Percentiles rank a stretch among this genome's conserved stretches.
phyloP scores from a whole-genome alignment of 176 grass and related monocot genomes.

The Aegilops speltoides region DNA sequence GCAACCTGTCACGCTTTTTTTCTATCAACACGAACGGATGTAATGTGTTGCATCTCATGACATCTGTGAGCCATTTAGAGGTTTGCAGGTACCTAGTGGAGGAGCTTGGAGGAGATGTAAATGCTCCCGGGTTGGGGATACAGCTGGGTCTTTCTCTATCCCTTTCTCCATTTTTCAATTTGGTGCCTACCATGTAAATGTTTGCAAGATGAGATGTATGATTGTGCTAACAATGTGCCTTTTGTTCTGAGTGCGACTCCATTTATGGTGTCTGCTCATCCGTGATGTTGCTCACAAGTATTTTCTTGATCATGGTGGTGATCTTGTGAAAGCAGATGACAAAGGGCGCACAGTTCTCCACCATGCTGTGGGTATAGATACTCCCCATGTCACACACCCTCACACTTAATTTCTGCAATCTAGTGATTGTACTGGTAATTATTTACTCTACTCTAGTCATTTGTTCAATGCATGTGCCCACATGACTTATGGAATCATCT shows the following conservation, averaged over 20 bases:
- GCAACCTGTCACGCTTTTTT: not conserved
- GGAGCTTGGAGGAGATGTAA: slow-evolving; percentile 27
- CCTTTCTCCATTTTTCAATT: not conserved
- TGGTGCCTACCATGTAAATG: not conserved
- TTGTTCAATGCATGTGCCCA: not conserved
- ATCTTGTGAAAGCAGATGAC: slow-evolving; percentile 13
- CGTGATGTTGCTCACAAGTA: slow-evolving; percentile 12
- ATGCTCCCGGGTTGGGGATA: not conserved
- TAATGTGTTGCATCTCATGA: not conserved
- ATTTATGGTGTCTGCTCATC: slow-evolving; percentile 21
- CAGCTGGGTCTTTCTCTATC: not conserved
- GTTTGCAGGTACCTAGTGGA: slow-evolving; percentile 43
- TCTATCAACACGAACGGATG: not conserved
- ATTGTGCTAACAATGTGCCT: not conserved
- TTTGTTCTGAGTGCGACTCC: slow-evolving; percentile 6
- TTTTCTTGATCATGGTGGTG: slow-evolving; percentile 14
- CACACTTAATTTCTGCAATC: not conserved
- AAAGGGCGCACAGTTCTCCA: slow-evolving; percentile 7
- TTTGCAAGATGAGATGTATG: not conserved
- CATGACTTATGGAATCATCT: not conserved
- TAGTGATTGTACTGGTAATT: not conserved
- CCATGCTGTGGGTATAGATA: not conserved
- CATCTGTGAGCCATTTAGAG: slow-evolving; percentile 18
- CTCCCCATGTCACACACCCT: not conserved
- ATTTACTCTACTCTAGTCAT: not conserved